A percentile compares a stretch with the other conserved stretches of the same genome.
Conservation (phyloP, 2,329 filamentous ascomycete genomes). For the Cytospora schulzeri region DNA sequence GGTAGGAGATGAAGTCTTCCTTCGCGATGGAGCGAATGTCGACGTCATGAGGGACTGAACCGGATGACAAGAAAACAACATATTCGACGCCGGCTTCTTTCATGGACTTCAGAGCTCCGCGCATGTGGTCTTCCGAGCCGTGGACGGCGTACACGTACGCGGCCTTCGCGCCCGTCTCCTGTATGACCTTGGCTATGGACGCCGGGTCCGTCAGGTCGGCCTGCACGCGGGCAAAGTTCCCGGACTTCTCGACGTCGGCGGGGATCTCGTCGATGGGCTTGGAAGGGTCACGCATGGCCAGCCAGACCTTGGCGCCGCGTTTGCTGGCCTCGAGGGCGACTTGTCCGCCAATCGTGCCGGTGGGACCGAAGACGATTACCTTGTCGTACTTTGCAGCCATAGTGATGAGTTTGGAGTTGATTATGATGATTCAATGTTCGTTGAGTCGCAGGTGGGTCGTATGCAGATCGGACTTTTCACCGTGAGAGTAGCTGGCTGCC, state of each 20-base stretch:
- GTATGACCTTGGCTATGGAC: constrained; percentile 44
- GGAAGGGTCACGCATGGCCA: constrained; percentile 29
- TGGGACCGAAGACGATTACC: constrained; percentile 52
- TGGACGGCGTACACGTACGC: constrained; percentile 51
- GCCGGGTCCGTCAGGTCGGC: constrained; percentile 49
- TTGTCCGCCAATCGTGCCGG: constrained; percentile 47
- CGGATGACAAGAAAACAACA: constrained; percentile 48
- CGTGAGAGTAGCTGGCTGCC: not conserved
- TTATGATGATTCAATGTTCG: too few species aligned
- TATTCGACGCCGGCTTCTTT: constrained; percentile 47
- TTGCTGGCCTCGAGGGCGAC: constrained; percentile 43
- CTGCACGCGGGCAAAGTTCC: constrained; percentile 30
- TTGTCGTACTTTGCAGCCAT: constrained; percentile 30
- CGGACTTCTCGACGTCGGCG: constrained; percentile 18
- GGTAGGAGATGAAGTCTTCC: constrained; percentile 40
- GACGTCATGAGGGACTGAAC: constrained; percentile 32
- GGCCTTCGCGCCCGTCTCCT: constrained; percentile 43
- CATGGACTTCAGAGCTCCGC: constrained; percentile 43
- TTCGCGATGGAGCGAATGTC: constrained; percentile 34
- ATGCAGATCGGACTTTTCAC: not conserved
- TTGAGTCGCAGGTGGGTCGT: too few species aligned
- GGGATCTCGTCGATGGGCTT: constrained; percentile 42
- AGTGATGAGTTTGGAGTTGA: not conserved
- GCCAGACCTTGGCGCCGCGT: constrained; percentile 41
- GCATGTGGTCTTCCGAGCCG: constrained; percentile 42